These are phyloP conservation scores for Phytophthora capsici DNA, from an alignment of 352 stramenopile species.

Conservation along the genomic window DNA sequence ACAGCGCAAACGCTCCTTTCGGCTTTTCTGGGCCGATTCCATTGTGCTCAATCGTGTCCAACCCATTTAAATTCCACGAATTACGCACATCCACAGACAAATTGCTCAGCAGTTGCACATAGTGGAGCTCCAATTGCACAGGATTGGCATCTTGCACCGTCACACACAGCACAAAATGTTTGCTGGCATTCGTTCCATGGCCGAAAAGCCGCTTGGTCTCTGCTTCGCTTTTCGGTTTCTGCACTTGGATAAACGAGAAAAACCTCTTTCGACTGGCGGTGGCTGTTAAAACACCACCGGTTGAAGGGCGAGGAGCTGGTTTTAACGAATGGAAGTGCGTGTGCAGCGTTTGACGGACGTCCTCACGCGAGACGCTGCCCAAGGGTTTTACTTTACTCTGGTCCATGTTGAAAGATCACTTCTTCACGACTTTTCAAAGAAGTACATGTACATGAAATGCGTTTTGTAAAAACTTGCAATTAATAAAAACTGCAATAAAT, in stretches of 20 bases:
- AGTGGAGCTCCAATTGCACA: constrained; percentile 53
- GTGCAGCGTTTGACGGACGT: constrained; percentile 70
- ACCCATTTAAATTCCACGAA: constrained; percentile 60
- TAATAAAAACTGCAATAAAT: too few species aligned
- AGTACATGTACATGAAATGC: background rate
- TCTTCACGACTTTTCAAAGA: constrained; percentile 18
- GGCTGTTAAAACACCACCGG: background rate
- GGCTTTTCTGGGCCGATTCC: constrained; percentile 57
- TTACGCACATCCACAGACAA: constrained; percentile 72
- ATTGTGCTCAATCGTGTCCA: constrained; percentile 70
- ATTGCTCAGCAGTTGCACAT: constrained; percentile 68
- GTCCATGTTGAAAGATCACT: constrained; percentile 30
- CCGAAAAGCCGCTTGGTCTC: constrained; percentile 66
- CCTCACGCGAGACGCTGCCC: constrained; percentile 56
- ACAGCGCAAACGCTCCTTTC: constrained; percentile 60
- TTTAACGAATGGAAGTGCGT: constrained; percentile 63
- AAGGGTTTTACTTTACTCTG: constrained; percentile 35
- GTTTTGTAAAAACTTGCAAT: too few species aligned
- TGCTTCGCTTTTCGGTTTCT: constrained; percentile 65
- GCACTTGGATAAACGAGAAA: constrained; percentile 68
- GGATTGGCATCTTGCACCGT: constrained; percentile 49
- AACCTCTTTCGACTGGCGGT: constrained; percentile 44
- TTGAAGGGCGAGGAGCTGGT: constrained; percentile 31
- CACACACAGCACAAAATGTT: constrained; percentile 76
- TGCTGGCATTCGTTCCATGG: constrained; percentile 35